These are phyloP conservation scores for Pseudozyma pruni DNA, from an alignment of 1,284 basidiomycete species.

Conservation along the genomic window DNA sequence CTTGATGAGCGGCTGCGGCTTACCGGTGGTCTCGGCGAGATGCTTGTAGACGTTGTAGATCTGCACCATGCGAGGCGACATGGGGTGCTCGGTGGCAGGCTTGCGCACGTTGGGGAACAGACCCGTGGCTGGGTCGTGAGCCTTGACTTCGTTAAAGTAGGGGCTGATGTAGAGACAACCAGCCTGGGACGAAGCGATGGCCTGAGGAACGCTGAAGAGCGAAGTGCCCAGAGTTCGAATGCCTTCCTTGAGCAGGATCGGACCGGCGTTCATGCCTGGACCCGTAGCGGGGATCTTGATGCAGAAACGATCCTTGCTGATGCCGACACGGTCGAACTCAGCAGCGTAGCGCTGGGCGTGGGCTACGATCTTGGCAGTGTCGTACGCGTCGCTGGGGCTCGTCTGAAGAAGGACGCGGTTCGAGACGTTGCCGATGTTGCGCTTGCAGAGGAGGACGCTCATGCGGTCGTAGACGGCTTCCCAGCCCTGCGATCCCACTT, in stretches of 20 bases:
- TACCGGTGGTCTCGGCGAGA: constrained; percentile 28
- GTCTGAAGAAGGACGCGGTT: constrained; percentile 47
- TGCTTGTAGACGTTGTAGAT: constrained; percentile 35
- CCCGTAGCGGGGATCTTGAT: constrained; percentile 41
- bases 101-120: constrained; percentile 35
- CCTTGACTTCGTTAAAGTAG: constrained; percentile 62
- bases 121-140: constrained; percentile 30
- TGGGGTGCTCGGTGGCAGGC: constrained; percentile 37
- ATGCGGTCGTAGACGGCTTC: constrained; percentile 28
- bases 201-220: constrained; percentile 63
- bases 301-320: constrained; percentile 15
- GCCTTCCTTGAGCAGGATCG: constrained; percentile 52
- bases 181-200: constrained; percentile 63
- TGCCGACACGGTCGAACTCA: constrained; percentile 40
- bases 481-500: constrained; percentile 29
- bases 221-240: constrained; percentile 65
- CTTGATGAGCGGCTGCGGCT: constrained; percentile 45
- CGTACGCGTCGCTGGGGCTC: constrained; percentile 36
- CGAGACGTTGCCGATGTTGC: constrained; percentile 36
- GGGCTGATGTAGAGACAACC: constrained; percentile 63
- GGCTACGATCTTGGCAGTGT: constrained; percentile 35
- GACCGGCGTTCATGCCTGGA: constrained; percentile 53
- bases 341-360: constrained; percentile 38
- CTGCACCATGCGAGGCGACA: constrained; percentile 46
- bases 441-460: constrained; percentile 17